Evolutionary conservation across 148 eudicot species (phyloP), one percentile per base, ranked within the genome.

Genomic region (Salicornia ramosissima): DNA sequence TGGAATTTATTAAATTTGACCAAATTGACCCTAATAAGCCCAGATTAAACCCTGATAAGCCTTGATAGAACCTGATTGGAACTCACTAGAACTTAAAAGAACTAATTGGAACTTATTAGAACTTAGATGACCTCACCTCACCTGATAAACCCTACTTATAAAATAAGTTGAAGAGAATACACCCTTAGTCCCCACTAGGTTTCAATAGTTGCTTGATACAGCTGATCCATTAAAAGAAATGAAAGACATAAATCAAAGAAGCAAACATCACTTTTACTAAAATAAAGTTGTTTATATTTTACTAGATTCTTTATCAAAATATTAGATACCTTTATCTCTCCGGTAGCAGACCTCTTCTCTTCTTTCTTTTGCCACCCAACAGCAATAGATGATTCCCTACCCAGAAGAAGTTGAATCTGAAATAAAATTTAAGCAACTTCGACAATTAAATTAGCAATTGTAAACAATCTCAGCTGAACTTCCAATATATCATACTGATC

Each of bases 321-420:
- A 19, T 26, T 30, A 31, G 40, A 43, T 76, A 94, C 98, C 98
- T 91, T 94, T 73, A 94, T 82, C 76, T 83, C 90, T 71, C 97
- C 98, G 46, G 97, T 77, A 70, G 89, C 97, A 67, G 90, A 79
- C 82, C 74, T 80, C 53, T 84, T 94, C 85, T 88, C 81, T 63
- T 86, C 96, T 83, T 91, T 88, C 79, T 82, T 94, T 73, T 86
- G 92, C 99, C 99, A 94, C 74, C 99, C 99, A 78, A 87, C 90
- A 72, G 87, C 82, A 63, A 94, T 70, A 63, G 87, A 83, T 71
- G 97, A 84, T 64, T 94, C 99, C 68, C 87, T 30, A 66, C 99
- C 99, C 70, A 94, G 77, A 78, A 71, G 74, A 68, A 94, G 83
- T 69, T 88, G 89, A 75, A 94, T 94, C 99, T 94, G 89, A 67